phyloP scores from a whole-genome alignment of 257 asterid genomes.

The Nicotiana tabacum region DNA sequence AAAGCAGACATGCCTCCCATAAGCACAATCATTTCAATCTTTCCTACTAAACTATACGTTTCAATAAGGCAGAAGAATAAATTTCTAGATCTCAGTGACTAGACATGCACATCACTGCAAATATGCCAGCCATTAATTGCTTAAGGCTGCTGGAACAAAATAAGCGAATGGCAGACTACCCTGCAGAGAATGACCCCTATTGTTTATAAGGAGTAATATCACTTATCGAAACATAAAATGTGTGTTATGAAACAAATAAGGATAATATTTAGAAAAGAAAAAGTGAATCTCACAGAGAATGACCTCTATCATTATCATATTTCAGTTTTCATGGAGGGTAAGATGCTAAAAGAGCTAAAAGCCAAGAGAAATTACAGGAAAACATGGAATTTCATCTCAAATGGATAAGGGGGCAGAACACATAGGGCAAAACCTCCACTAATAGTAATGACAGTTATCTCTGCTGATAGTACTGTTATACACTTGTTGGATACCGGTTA shows the following conservation, averaged over 20 bases:
- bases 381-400: not conserved
- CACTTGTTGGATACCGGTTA: not conserved
- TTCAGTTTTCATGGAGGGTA: not conserved
- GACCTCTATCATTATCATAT: not conserved
- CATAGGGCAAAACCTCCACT: not conserved
- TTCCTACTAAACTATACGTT: not conserved
- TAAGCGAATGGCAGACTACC: not conserved
- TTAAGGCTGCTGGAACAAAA: not conserved
- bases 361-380: not conserved
- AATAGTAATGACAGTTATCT: not conserved
- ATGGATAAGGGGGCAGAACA: not conserved
- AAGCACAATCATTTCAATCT: not conserved
- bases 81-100: not conserved
- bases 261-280: not conserved
- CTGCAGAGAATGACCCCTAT: not conserved
- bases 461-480: not conserved
- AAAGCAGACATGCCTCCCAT: slow-evolving; percentile 9
- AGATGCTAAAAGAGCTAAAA: not conserved
- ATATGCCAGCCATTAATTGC: not conserved
- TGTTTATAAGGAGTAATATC: not conserved
- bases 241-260: not conserved
- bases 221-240: not conserved
- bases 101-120: not conserved
- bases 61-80: not conserved
- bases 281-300: not conserved